Evolutionary conservation across 2,329 filamentous ascomycete genomes (phyloP), one percentile per base, ranked within the genome.

Genomic region (Colletotrichum sansevieriae): DNA sequence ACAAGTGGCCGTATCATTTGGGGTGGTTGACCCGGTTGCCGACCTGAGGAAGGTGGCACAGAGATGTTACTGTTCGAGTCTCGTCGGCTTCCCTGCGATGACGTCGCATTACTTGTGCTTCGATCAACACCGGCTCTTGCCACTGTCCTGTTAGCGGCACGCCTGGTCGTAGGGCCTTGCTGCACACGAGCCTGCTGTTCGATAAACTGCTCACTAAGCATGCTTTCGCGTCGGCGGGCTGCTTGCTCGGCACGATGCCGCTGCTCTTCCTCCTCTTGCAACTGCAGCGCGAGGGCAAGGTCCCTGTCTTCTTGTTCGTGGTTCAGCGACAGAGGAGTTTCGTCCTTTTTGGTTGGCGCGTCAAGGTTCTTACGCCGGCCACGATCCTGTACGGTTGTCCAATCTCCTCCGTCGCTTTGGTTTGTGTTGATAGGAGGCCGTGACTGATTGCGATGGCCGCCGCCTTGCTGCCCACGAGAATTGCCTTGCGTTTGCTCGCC

Each of bases 191-290:
- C 86, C 75, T 91, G 88, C 71, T 89, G 88, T 72, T 91, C 88
- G 65, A 94, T 92, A 72, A 86, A 92, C 70, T 90, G 88, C 74
- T 92, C 90, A 0, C 90, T 92, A 1, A 93, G 83, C 65, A 88
- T 82, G 63, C 88, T 89, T 77, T 94, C 90, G n/a, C 88, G 84
- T 11, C 85, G 83, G 8, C 90, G 85, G 1, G 90, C 87, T 10
- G 87, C 88, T 56, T 89, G 86, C 57, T 88, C 85, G 7, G 76
- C 73, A n/a, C 88, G 87, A 71, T 94, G 89, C 13, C 90, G 87
- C 74, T 94, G 90, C 71, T 98, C 94, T 78, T 98, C 95, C 77
- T 97, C 94, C 75, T 98, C 96, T 77, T 98, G 95, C 1, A 98
- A 86, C 76, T 98, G 96, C 7, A 99, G 84, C 0, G 95, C 95